These are phyloP conservation scores for Colletotrichum sp. DNA, from an alignment of 2,329 filamentous ascomycete species.

Conservation along the genomic window DNA sequence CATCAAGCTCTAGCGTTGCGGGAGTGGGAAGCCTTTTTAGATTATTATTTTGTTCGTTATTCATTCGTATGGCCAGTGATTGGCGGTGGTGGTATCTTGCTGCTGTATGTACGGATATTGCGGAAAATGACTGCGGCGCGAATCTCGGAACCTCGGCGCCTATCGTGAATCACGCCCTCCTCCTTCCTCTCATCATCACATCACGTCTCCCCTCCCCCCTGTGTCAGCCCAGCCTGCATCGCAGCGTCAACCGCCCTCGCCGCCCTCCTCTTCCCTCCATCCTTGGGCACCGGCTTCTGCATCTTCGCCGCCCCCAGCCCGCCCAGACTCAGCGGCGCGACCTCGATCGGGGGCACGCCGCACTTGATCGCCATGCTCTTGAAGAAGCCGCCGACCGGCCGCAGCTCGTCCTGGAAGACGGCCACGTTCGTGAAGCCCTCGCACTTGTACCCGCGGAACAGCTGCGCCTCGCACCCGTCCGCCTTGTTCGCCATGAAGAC, in stretches of 20 bases:
- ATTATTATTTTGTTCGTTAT: neutral
- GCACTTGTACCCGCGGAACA: constrained; percentile 11
- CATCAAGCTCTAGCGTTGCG: neutral
- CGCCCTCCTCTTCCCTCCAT: neutral
- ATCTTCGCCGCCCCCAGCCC: constrained; percentile 4
- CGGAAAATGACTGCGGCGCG: neutral
- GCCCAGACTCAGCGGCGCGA: constrained; percentile 7
- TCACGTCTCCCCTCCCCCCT: neutral
- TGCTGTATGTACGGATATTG: neutral
- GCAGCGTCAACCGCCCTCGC: neutral
- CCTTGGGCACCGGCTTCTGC: neutral
- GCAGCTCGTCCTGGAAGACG: constrained; percentile 9
- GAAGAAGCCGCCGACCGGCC: constrained; percentile 14
- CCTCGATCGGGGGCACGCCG: constrained; percentile 12
- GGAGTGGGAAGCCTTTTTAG: neutral
- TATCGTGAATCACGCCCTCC: neutral
- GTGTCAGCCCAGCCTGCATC: neutral
- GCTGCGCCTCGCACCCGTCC: constrained; percentile 17
- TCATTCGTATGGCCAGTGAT: neutral
- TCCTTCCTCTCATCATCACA: neutral
- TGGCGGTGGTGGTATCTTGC: neutral
- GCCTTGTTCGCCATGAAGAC: constrained; percentile 14
- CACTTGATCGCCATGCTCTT: constrained; percentile 15
- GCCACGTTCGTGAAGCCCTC: constrained; percentile 6
- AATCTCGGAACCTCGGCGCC: neutral